Evolutionary conservation across 2,329 filamentous ascomycete species (phyloP).

Genomic region (Fusarium verticillioides): DNA sequence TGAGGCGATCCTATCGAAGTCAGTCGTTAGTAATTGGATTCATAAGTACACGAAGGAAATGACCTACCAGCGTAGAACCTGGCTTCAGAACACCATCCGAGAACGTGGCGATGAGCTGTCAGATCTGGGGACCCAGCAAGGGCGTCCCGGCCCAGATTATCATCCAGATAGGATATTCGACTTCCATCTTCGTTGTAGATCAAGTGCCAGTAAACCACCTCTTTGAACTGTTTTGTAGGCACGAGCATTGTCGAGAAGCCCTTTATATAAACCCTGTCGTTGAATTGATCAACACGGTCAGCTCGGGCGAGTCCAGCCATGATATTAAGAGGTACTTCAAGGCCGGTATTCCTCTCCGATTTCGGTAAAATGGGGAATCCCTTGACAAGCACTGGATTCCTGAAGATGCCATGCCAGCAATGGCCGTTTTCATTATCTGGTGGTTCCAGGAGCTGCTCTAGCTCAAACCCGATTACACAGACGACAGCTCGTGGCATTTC

Average conservation of each 20-base stretch:
- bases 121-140: background rate
- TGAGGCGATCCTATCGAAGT: background rate
- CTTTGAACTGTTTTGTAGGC: rapidly evolving
- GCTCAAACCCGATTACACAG: rapidly evolving
- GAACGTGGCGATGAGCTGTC: background rate
- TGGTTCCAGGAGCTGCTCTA: background rate
- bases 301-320: background rate
- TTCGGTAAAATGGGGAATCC: background rate
- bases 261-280: background rate
- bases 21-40: rapidly evolving
- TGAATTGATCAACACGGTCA: background rate
- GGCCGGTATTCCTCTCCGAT: background rate
- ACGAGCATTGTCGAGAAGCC: background rate
- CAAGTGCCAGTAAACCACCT: background rate
- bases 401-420: no score
- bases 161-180: background rate
- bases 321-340: background rate
- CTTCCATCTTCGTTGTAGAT: background rate
- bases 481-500: rapidly evolving
- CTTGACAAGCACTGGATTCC: no score
- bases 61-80: background rate
- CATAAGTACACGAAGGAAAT: rapidly evolving
- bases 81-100: background rate
- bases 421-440: no score
- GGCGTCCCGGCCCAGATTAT: rapidly evolving